Percentiles rank a stretch among this genome's conserved stretches.
These are phyloP conservation scores for Xylaria curta DNA, from an alignment of 495 filamentous ascomycete genomes.

Conservation along the genomic window DNA sequence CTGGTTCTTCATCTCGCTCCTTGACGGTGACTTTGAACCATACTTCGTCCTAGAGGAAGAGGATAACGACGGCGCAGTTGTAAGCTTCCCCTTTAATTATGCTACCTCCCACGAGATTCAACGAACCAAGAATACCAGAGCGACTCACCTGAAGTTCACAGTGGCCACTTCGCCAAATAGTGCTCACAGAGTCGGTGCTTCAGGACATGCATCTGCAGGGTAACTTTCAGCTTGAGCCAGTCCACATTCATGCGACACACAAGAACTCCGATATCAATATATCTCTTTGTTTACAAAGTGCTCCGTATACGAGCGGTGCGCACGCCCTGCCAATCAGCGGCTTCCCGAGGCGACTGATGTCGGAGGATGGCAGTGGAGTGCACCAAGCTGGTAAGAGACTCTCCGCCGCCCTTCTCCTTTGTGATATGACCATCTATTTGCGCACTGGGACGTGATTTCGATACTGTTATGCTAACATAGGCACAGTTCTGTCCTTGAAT, in stretches of 20 bases:
- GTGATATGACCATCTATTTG: not conserved
- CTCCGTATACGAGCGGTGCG: slow-evolving; percentile 33
- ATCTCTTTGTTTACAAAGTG: slow-evolving; percentile 39
- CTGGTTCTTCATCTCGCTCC: slow-evolving; percentile 35
- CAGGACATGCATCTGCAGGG: slow-evolving; percentile 41
- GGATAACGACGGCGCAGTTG: slow-evolving; percentile 20
- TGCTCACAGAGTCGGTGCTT: slow-evolving; percentile 35
- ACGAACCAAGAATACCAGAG: not conserved
- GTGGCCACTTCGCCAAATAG: slow-evolving; percentile 33
- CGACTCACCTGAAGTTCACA: not conserved
- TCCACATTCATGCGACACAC: slow-evolving; percentile 33
- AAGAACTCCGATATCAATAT: slow-evolving; percentile 36
- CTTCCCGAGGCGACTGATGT: slow-evolving; percentile 44
- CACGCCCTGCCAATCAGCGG: slow-evolving; percentile 44
- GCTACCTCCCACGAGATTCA: not conserved
- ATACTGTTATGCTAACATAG: not conserved
- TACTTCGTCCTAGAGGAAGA: slow-evolving; percentile 43
- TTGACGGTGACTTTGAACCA: slow-evolving; percentile 44
- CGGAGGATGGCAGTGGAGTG: slow-evolving; percentile 35
- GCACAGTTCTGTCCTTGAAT: slow-evolving; percentile 12
- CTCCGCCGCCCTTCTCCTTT: not conserved
- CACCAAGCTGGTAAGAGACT: slow-evolving; percentile 42
- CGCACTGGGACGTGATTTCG: too few relatives aligned
- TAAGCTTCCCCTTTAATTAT: not conserved
- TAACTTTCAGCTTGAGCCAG: slow-evolving; percentile 35